Evolutionary conservation across 306 rosid genomes (phyloP).

Genomic region (Acmispon strigosus): DNA sequence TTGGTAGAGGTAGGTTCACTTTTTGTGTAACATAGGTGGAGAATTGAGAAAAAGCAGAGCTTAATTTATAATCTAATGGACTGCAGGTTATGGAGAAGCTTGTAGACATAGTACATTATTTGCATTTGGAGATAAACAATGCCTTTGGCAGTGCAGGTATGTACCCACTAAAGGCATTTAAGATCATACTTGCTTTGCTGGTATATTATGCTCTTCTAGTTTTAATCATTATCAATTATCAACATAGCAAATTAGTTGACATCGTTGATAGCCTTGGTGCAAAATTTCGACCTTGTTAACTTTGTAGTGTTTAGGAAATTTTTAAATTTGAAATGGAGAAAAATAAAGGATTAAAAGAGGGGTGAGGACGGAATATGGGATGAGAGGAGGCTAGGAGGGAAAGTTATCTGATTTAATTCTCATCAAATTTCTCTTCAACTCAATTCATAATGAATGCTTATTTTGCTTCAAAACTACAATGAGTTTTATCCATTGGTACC

Average conservation of each 20-base stretch:
- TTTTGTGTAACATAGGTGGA: neutral
- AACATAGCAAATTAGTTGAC: neutral
- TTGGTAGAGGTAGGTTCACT: neutral
- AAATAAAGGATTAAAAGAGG: neutral
- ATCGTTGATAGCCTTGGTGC: neutral
- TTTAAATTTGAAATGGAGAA: neutral
- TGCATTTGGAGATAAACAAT: slow-evolving; percentile 65
- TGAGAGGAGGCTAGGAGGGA: neutral
- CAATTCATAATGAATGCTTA: neutral
- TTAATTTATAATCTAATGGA: slow-evolving; percentile 23
- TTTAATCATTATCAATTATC: neutral
- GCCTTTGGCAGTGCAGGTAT: slow-evolving; percentile 57
- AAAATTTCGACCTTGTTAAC: neutral
- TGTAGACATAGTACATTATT: slow-evolving; percentile 70
- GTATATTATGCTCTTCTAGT: neutral
- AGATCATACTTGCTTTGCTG: slow-evolving; percentile 9
- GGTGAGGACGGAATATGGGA: neutral
- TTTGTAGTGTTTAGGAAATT: neutral
- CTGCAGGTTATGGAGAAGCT: slow-evolving; percentile 81
- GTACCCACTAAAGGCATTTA: slow-evolving; percentile 3
- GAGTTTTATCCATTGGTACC: slow-evolving; percentile 2
- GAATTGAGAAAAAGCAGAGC: neutral
- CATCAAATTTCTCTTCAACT: neutral
- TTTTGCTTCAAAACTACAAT: slow-evolving; percentile 12
- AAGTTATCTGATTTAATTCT: slow-evolving; percentile 1